phyloP scores from a whole-genome alignment of 1,139 yeast species.

The Barnettozyma hawaiiensis region DNA sequence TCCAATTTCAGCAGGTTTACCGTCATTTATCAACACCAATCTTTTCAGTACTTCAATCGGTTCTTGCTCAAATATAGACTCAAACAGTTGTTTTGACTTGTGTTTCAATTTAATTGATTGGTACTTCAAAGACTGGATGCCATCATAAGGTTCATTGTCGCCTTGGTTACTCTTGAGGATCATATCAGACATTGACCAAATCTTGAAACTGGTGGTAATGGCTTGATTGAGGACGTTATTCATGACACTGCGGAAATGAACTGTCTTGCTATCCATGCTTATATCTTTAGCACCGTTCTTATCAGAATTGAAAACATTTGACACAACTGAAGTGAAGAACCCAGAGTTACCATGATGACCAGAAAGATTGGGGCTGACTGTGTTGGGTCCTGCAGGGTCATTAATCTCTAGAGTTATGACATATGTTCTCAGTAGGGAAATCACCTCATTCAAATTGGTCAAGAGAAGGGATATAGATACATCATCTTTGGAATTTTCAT shows the following conservation, averaged over 20 bases:
- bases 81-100: conserved; percentile 62
- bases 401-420: conserved; percentile 22
- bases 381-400: conserved; percentile 6
- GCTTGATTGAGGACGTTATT: conserved; percentile 56
- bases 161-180: conserved; percentile 17
- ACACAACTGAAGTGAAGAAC: conserved; percentile 71
- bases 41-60: conserved; percentile 70
- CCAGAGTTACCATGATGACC: conserved; percentile 36
- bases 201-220: conserved; percentile 45
- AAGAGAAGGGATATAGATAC: conserved; percentile 47
- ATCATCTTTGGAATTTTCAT: conserved; percentile 30
- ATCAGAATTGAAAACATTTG: conserved; percentile 83
- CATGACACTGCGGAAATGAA: conserved; percentile 16
- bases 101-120: conserved; percentile 66
- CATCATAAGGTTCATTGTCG: conserved; percentile 18
- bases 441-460: conserved; percentile 42
- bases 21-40: conserved; percentile 36
- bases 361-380: conserved; percentile 8
- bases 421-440: conserved; percentile 22
- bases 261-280: background rate
- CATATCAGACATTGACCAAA: conserved; percentile 49
- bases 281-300: background rate
- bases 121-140: conserved; percentile 43
- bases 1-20: conserved; percentile 16
- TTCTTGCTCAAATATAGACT: conserved; percentile 62